Percentiles rank a stretch among this genome's conserved stretches.
These are phyloP conservation scores for Fusarium nematophilum DNA, from an alignment of 2,329 filamentous ascomycete species.

Conservation along the genomic window DNA sequence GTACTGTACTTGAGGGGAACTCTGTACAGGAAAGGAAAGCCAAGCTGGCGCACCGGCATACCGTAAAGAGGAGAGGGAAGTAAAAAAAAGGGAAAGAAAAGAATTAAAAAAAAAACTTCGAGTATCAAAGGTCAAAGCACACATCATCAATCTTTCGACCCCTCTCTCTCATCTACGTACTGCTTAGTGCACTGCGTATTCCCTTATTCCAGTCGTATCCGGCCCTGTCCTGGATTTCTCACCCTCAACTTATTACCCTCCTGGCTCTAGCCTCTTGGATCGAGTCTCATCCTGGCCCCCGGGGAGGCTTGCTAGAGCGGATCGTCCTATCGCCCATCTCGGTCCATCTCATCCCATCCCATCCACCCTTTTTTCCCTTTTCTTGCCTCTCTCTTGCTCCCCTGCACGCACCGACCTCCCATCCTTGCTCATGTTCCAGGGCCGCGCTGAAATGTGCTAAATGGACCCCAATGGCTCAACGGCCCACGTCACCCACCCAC, in stretches of 20 bases:
- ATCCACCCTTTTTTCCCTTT: conserved; percentile 12
- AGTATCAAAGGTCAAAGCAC: too few relatives aligned
- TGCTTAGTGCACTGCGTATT: not conserved
- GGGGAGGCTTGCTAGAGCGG: conserved; percentile 31
- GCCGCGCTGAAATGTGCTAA: conserved; percentile 6
- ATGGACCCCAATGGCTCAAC: conserved; percentile 33
- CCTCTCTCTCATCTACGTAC: too few relatives aligned
- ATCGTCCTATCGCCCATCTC: conserved; percentile 8
- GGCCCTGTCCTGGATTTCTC: conserved; percentile 16
- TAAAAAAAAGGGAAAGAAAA: conserved; percentile 1
- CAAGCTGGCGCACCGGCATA: not conserved
- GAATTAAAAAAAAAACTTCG: too few relatives aligned
- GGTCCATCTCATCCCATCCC: conserved; percentile 9
- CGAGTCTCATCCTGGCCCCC: conserved; percentile 34
- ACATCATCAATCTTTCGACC: too few relatives aligned
- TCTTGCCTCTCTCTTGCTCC: conserved; percentile 2
- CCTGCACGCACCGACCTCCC: conserved; percentile 11
- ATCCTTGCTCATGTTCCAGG: conserved; percentile 23
- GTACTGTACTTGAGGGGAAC: conserved; percentile 5
- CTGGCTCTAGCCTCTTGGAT: conserved; percentile 17
- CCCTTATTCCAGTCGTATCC: not conserved
- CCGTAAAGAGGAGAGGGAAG: too few relatives aligned
- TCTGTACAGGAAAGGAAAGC: too few relatives aligned
- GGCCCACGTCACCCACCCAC: conserved; percentile 45
- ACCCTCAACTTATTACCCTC: conserved; percentile 14